phyloP scores from a whole-genome alignment of 371 early-diverging fungal species.

The Coemansia sp. region DNA sequence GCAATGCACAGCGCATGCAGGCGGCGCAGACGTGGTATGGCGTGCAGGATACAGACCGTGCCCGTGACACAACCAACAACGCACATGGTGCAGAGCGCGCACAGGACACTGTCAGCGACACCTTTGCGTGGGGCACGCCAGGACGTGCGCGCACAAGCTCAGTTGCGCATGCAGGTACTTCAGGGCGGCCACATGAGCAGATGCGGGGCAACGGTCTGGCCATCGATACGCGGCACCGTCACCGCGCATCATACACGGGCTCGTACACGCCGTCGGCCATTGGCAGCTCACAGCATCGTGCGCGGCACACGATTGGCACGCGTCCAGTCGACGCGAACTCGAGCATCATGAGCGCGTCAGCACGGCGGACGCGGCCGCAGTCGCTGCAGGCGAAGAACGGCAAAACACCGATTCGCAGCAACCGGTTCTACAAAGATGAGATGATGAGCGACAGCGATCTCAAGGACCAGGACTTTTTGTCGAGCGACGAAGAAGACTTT shows the following conservation, averaged over 20 bases:
- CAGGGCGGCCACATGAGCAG: slow-evolving; percentile 13
- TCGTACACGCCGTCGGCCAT: slow-evolving; percentile 25
- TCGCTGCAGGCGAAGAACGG: slow-evolving; percentile 15
- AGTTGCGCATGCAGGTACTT: slow-evolving; percentile 10
- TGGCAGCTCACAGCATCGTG: slow-evolving; percentile 22
- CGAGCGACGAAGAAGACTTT: slow-evolving; percentile 50
- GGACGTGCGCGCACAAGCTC: slow-evolving; percentile 37
- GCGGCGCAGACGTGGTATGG: slow-evolving; percentile 22
- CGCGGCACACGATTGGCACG: slow-evolving; percentile 1
- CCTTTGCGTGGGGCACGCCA: slow-evolving; percentile 35
- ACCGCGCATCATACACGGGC: slow-evolving; percentile 38
- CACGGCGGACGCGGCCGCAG: slow-evolving; percentile 22
- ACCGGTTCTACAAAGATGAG: slow-evolving; percentile 41
- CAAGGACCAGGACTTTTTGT: slow-evolving; percentile 37
- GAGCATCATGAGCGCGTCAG: slow-evolving; percentile 25
- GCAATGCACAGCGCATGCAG: slow-evolving; percentile 1
- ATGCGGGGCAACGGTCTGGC: slow-evolving; percentile 21
- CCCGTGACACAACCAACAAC: neutral
- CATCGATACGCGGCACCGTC: slow-evolving; percentile 14
- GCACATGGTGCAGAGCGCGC: neutral
- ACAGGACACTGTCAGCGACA: slow-evolving; percentile 30
- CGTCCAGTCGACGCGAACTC: slow-evolving; percentile 17
- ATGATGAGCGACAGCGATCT: slow-evolving; percentile 40
- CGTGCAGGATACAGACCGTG: neutral
- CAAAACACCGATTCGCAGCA: slow-evolving; percentile 41